A percentile compares a stretch with the other conserved stretches of the same genome.
Conservation (phyloP, 2,329 filamentous ascomycete genomes). For the Apiospora marii region DNA sequence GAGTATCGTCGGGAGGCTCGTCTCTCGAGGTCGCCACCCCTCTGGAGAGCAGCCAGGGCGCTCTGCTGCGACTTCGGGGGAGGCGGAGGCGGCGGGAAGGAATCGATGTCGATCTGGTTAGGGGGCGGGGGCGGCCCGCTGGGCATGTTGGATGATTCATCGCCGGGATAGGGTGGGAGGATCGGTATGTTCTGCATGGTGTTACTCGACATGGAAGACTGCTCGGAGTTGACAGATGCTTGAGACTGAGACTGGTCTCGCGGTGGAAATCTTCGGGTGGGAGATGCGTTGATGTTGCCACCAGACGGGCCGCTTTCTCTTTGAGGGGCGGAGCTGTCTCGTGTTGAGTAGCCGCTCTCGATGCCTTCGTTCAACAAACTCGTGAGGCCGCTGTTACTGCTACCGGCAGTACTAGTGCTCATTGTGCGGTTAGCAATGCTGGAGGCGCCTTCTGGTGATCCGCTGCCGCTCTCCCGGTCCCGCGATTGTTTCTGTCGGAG, state of each 20-base stretch:
- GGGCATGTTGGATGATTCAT: constrained; percentile 60
- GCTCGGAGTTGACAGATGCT: constrained; percentile 61
- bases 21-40: constrained; percentile 90
- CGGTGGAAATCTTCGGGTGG: constrained; percentile 55
- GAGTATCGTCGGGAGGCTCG: constrained; percentile 93
- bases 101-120: constrained; percentile 64
- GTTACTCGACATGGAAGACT: constrained; percentile 75
- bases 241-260: constrained; percentile 60
- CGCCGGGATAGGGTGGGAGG: constrained; percentile 73
- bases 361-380: constrained; percentile 67
- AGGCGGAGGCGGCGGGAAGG: constrained; percentile 78
- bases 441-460: constrained; percentile 43
- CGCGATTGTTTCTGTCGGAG: constrained; percentile 70
- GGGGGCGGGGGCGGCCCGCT: constrained; percentile 46
- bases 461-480: constrained; percentile 58
- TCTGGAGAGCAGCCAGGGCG: constrained; percentile 87
- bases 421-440: constrained; percentile 57
- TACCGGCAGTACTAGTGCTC: constrained; percentile 66
- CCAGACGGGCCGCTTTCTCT: constrained; percentile 34
- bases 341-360: constrained; percentile 58
- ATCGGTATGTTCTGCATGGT: constrained; percentile 80
- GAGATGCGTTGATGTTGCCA: constrained; percentile 48
- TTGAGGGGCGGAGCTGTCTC: constrained; percentile 39
- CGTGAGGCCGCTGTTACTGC: constrained; percentile 65
- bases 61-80: constrained; percentile 86